phyloP scores from a whole-genome alignment of 2,329 filamentous ascomycete genomes.

The Diaporthe capsici region DNA sequence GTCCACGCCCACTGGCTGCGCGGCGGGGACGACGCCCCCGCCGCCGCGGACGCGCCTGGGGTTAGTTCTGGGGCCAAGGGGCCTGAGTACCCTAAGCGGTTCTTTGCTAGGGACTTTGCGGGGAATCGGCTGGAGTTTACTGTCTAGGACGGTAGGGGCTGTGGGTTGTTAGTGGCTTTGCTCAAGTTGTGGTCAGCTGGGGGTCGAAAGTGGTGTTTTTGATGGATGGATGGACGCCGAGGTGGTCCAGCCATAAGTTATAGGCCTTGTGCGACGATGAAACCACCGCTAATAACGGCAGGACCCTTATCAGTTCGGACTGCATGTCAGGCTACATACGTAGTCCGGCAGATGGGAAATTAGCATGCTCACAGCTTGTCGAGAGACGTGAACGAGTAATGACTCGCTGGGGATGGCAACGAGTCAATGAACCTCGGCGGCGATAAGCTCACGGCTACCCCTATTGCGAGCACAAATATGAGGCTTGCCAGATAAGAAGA shows the following conservation, averaged over 20 bases:
- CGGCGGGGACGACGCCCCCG: conserved; percentile 65
- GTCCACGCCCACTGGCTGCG: conserved; percentile 66
- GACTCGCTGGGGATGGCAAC: neutral
- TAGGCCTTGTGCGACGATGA: neutral
- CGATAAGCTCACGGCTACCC: neutral
- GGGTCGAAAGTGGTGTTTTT: too few species aligned
- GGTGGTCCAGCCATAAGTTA: neutral
- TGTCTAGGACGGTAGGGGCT: neutral
- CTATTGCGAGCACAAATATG: neutral
- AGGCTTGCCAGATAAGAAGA: neutral
- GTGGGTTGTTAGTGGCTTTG: neutral
- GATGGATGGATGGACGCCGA: neutral
- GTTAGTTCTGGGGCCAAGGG: conserved; percentile 60
- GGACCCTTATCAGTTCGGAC: neutral
- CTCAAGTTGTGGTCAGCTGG: neutral
- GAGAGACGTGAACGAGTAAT: neutral
- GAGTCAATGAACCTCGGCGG: neutral
- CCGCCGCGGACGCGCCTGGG: conserved; percentile 69
- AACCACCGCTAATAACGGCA: too few species aligned
- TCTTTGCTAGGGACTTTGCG: conserved; percentile 73
- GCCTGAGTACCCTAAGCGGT: conserved; percentile 71
- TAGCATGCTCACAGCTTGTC: neutral
- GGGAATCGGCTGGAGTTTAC: conserved; percentile 69
- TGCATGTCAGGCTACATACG: neutral
- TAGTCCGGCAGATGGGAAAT: neutral